Base-by-base conservation (phyloP, 2,329 filamentous ascomycete genomes). In the Scortechinia acanthostroma region DNA sequence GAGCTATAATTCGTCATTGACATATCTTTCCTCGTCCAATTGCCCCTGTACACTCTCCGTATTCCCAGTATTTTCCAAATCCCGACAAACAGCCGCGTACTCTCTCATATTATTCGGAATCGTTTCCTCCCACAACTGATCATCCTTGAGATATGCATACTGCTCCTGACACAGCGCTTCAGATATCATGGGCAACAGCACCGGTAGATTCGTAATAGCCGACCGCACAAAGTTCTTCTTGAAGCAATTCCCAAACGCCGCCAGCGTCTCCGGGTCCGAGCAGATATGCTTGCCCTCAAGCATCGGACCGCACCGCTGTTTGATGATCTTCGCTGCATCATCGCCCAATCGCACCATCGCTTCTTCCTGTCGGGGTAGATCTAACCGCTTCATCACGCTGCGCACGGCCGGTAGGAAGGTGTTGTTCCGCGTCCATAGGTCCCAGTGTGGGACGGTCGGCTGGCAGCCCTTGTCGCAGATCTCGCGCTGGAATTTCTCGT, bases 401-500 rank as follows among this genome's bases (percentile, higher is more conserved):
- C 17, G 35, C 10, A 40, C 35, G 17, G 35, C 35, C 6, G 35
- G 35, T 6, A 40, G 13, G 35, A 40, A 40, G 10, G 35, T 40
- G 35, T 40, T 40, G 17, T 40, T 40, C 6, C 35, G 35, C 6
- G 35, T 40, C 35, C 35, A 40, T 13, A 40, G 35, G 17, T 40
- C 35, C 35, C 35, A 40, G 20, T 40, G 35, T 6, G 35, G 35
- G 10, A 40, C 35, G 10, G 35, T 40, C 6, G 35, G 35, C 35
- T 40, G 10, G 35, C 35, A 40, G 6, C 35, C 35, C 17, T 19
- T 10, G 35, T 40, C 35, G 17, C 35, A 40, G 35, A 40, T 19
- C 35, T 40, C 35, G 35, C 35, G 10, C 35, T 40, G 35, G 35
- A 40, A 40, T 40, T 40, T 40, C 6, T 40, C 17, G 35, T 15